A percentile compares a stretch with the other conserved stretches of the same genome.
phyloP scores from a whole-genome alignment of 306 rosid species.

The Hippophae gyantsensis region DNA sequence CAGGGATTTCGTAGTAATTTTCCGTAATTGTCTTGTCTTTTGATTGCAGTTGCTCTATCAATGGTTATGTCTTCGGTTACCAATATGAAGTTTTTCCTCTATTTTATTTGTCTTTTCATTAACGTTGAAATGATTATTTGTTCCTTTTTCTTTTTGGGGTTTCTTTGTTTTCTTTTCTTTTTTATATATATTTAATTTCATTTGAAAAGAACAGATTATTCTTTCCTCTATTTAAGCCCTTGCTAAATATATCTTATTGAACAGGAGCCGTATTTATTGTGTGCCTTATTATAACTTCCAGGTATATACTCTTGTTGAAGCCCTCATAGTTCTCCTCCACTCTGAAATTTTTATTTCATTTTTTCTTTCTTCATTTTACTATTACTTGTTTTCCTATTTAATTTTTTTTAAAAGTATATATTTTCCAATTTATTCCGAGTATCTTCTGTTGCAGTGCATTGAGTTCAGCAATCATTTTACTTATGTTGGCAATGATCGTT shows the following conservation, averaged over 20 bases:
- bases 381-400: too few relatives aligned
- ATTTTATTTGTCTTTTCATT: not conserved
- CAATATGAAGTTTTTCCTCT: not conserved
- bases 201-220: too few relatives aligned
- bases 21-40: not conserved
- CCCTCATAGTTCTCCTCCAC: conserved; percentile 11
- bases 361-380: not conserved
- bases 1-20: not conserved
- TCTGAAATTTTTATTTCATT: conserved; percentile 1
- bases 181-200: too few relatives aligned
- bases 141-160: too few relatives aligned
- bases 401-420: too few relatives aligned
- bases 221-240: not conserved
- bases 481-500: conserved; percentile 82
- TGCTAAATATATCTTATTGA: conserved; percentile 17
- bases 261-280: conserved; percentile 90
- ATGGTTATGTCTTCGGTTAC: too few relatives aligned
- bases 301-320: conserved; percentile 41
- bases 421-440: too few relatives aligned
- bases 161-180: too few relatives aligned
- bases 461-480: conserved; percentile 74
- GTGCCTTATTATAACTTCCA: conserved; percentile 70
- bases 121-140: not conserved
- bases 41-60: not conserved
- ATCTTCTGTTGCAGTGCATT: conserved; percentile 53